Evolutionary conservation across 202 grass and related monocot species (phyloP), one percentile per base, ranked within the genome.

Genomic region (Schoenoplectus triqueter): DNA sequence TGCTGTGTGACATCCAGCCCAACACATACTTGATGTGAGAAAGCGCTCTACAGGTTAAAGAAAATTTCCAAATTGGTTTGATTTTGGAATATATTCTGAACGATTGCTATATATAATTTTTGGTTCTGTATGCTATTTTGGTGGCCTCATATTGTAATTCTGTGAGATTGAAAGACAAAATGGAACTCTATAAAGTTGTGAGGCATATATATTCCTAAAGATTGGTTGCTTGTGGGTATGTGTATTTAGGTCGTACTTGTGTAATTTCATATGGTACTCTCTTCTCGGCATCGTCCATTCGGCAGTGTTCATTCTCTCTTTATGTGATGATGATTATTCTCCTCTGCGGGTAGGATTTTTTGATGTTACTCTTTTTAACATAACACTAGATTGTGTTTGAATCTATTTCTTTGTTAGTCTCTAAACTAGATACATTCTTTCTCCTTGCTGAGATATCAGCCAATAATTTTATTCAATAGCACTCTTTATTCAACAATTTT

Each of bases 1-100:
- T 97, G 94, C 88, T 97, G 94, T 31, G 91, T 96, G 91, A 92
- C 74, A 11, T 51, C 91, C 61, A 96, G 91, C 51, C 93, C 91
- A 10, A 93, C 93, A 73, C 91, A 88, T 78, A 89, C 91, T 78
- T 96, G 86, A 92, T 79, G 84, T 72, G 82, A 66, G 78, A 90
- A 42, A 41, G 75, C 0, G 7, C n/a, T 41, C 73, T 20, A 44
- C 55, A 46, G 47, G 7, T 82, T 73, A 49, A 20, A 80, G 75
- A 76, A 7, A 57, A 78, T 86, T 78, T 73, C 75, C 81, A 86
- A 67, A 51, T 86, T 85, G 72, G 65, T 85, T 91, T 88, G 66
- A 82, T 88, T 90, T 88, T 87, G 84, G 82, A 89, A 90, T 84
- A 86, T 83, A 88, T 94, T 91, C 86, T 89, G 88, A 90, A 83